Conservation (phyloP, 441 rosid genomes). For the Cnidoscolus chayamansa region DNA sequence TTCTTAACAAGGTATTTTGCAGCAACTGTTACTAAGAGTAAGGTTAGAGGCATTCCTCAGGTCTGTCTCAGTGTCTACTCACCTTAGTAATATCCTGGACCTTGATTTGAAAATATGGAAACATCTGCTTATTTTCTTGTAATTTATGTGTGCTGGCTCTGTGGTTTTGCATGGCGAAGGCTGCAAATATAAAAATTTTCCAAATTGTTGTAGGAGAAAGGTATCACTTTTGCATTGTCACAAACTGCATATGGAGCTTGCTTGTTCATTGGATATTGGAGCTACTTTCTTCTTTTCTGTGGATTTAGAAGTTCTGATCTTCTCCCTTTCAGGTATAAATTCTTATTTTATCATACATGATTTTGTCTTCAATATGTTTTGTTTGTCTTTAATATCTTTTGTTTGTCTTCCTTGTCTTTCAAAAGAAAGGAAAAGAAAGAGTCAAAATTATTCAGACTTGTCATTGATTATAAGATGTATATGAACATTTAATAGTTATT, state of each 20-base stretch:
- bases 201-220: constrained; percentile 53
- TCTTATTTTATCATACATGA: constrained; percentile 20
- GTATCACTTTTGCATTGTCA: constrained; percentile 60
- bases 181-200: neutral
- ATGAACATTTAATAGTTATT: neutral
- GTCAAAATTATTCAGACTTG: neutral
- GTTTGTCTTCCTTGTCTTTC: neutral
- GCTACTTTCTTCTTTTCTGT: constrained; percentile 61
- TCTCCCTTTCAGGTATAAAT: constrained; percentile 77
- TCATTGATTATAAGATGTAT: constrained; percentile 1
- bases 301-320: constrained; percentile 47
- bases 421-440: neutral
- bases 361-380: constrained; percentile 20
- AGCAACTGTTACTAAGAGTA: neutral
- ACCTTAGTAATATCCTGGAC: neutral
- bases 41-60: neutral
- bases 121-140: neutral
- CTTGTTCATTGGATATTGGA: constrained; percentile 81
- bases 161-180: constrained; percentile 13
- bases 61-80: neutral
- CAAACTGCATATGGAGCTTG: constrained; percentile 83
- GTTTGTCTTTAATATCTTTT: constrained; percentile 17
- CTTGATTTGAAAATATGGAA: neutral
- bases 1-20: neutral
- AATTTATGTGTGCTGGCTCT: constrained; percentile 7